A percentile compares a stretch with the other conserved stretches of the same genome.
Conservation (phyloP, 371 early-diverging fungal genomes). For the Mucor circinelloides region DNA sequence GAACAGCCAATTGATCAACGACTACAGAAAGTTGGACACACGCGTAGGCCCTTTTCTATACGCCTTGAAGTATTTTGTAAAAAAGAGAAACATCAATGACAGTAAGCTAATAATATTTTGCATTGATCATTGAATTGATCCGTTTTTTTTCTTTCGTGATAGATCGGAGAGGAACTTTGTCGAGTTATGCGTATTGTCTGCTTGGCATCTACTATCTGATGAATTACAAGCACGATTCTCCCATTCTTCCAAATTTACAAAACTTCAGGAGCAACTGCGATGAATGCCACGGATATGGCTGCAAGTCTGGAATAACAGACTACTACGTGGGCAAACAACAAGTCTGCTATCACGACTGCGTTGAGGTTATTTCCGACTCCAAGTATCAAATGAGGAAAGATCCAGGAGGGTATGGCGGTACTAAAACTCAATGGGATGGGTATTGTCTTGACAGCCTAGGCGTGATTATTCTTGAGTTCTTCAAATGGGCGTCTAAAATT, state of each 20-base stretch:
- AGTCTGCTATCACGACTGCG: not conserved
- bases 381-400: not conserved
- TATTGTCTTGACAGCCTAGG: not conserved
- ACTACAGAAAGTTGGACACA: slow-evolving; percentile 53
- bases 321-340: not conserved
- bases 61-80: slow-evolving; percentile 59
- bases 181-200: slow-evolving; percentile 21
- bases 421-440: not conserved
- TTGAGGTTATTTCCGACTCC: not conserved
- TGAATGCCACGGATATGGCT: not conserved
- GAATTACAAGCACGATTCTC: not conserved
- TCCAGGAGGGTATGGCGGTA: too few relatives aligned
- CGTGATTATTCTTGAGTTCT: not conserved
- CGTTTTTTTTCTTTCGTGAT: too few relatives aligned
- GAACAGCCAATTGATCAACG: slow-evolving; percentile 59
- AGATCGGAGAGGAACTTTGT: slow-evolving; percentile 13
- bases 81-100: slow-evolving; percentile 52
- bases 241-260: slow-evolving; percentile 18
- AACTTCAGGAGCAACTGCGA: not conserved
- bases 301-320: not conserved
- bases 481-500: not conserved
- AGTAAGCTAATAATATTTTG: too few relatives aligned
- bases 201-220: slow-evolving; percentile 23
- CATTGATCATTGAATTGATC: not conserved
- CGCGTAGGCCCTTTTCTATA: slow-evolving; percentile 59